Base-by-base conservation (phyloP, 1,284 basidiomycete species). In the Inonotus obliquus region DNA sequence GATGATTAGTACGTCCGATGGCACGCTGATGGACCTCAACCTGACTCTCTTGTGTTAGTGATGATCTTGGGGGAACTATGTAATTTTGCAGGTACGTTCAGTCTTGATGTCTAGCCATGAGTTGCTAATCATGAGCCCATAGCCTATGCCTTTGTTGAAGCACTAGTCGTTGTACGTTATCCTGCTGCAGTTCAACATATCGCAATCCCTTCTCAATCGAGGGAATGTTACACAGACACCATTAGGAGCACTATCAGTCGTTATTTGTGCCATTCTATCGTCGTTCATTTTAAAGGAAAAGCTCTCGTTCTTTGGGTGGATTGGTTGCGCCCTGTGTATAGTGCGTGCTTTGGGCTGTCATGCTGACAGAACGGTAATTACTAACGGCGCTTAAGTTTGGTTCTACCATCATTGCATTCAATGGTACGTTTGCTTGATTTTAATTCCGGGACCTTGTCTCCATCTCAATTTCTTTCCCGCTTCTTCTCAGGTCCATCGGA, bases 241-340 rank as follows among this genome's bases (percentile, higher is more conserved):
- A 0, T 78, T 89, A 68, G 87, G 87, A 19, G 85, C 85, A 0
- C 76, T 89, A 21, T 85, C 84, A 0, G 86, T 89, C 51, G 86
- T 89, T 58, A 80, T 88, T 37, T 86, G 82, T 47, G 84, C 85
- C n/a, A 81, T 87, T 25, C 76, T 88, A n/a, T 86, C 85, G n/a
- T 83, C 84, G 64, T 81, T 87, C 69, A 77, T 88, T 71, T 75
- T 87, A 60, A 81, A 84, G 63, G 87, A 89, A 69, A 81, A 75
- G 57, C 75, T 89, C 17, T 80, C 80, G 2, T 78, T 82, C 59
- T 83, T 82, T 61, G 83, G 83, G 47, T 82, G 80, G 80, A 77
- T 79, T 59, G 85, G 85, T 1, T 88, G 84, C 67, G 75, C 79
- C 13, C 77, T 88, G 48, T 87, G 85, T 69, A 72, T 77, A 17